phyloP scores from a whole-genome alignment of 352 stramenopile genomes.

The Globisporangium iwayamae region DNA sequence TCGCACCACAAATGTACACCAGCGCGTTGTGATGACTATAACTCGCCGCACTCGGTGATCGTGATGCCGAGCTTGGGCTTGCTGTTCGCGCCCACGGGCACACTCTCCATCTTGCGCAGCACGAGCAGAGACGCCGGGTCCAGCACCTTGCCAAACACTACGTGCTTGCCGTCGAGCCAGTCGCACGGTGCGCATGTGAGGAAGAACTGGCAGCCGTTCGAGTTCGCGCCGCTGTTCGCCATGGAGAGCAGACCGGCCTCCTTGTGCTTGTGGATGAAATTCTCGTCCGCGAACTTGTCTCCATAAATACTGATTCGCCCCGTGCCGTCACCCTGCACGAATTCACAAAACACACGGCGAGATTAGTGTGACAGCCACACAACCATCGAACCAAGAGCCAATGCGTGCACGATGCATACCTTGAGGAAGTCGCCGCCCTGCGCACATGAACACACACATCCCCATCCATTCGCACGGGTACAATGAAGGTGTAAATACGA shows the following conservation, averaged over 20 bases:
- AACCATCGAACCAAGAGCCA: neutral
- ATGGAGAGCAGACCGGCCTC: conserved; percentile 80
- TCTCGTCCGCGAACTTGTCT: conserved; percentile 85
- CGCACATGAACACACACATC: neutral
- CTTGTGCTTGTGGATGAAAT: conserved; percentile 82
- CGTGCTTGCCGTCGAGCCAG: conserved; percentile 96
- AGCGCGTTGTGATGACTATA: conserved; percentile 36
- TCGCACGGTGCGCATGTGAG: conserved; percentile 92
- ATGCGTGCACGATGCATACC: conserved; percentile 24
- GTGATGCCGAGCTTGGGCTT: conserved; percentile 87
- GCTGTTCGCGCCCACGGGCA: conserved; percentile 74
- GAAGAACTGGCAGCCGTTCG: conserved; percentile 96
- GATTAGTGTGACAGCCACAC: neutral
- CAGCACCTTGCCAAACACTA: conserved; percentile 95
- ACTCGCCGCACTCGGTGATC: conserved; percentile 87
- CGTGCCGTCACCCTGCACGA: conserved; percentile 67
- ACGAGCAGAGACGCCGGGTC: conserved; percentile 83
- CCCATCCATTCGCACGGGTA: neutral
- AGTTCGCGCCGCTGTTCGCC: conserved; percentile 93
- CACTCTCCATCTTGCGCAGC: conserved; percentile 91
- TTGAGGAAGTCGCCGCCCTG: conserved; percentile 85
- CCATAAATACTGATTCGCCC: conserved; percentile 86
- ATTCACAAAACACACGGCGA: neutral
- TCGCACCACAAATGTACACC: neutral
- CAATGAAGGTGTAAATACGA: conserved; percentile 2